Conservation (phyloP, 306 rosid genomes). For the Crotalaria pallida region DNA sequence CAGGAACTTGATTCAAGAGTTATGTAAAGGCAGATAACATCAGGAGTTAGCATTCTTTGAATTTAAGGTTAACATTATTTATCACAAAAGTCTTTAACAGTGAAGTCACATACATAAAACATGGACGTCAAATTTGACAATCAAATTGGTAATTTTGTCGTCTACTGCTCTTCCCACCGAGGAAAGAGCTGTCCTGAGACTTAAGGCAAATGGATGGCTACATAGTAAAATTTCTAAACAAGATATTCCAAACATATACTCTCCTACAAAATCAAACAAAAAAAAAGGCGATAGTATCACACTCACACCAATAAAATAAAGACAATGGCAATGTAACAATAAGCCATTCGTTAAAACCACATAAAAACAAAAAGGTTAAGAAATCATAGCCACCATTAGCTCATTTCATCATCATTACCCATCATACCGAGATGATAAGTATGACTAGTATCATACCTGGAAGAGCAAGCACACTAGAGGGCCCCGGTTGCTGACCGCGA, state of each 20-base stretch:
- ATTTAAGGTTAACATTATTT: background rate
- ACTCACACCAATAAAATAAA: background rate
- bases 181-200: background rate
- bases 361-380: background rate
- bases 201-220: background rate
- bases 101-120: background rate
- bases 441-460: conserved; percentile 40
- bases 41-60: background rate
- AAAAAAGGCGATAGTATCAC: background rate
- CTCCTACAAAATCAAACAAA: background rate
- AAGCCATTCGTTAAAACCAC: background rate
- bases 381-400: background rate
- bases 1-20: background rate
- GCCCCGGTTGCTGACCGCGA: conserved; percentile 36
- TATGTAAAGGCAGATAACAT: background rate
- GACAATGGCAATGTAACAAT: background rate
- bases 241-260: background rate
- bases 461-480: conserved; percentile 69
- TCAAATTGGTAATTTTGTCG: background rate
- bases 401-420: background rate
- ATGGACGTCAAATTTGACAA: background rate
- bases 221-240: background rate
- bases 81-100: background rate
- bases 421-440: background rate
- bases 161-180: background rate